Evolutionary conservation across 2,329 filamentous ascomycete species (phyloP).

Genomic region (Aspergillus spinulosporus): DNA sequence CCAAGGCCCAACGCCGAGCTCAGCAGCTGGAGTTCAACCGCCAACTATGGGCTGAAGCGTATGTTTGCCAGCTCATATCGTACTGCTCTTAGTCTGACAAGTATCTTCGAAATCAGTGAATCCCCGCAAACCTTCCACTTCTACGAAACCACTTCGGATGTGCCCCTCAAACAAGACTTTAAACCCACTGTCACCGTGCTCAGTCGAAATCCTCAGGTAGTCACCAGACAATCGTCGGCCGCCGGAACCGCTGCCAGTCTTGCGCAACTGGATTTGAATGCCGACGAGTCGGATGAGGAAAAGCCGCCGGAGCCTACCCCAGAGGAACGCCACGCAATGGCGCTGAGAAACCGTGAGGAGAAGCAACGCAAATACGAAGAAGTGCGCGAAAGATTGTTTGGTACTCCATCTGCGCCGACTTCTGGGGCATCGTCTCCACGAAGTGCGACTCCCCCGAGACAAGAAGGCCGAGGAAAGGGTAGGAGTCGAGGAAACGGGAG

Average conservation of each 20-base stretch:
- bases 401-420: slow-evolving; percentile 50
- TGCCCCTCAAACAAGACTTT: slow-evolving; percentile 69
- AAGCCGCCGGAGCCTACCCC: slow-evolving; percentile 66
- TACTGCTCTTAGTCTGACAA: not conserved
- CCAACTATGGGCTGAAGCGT: slow-evolving; percentile 88
- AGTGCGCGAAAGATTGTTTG: slow-evolving; percentile 83
- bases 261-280: slow-evolving; percentile 49
- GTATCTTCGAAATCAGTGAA: slow-evolving; percentile 56
- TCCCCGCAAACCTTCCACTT: slow-evolving; percentile 73
- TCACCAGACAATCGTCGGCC: slow-evolving; percentile 55
- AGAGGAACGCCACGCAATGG: slow-evolving; percentile 75
- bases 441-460: slow-evolving; percentile 59
- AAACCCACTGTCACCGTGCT: slow-evolving; percentile 82
- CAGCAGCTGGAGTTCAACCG: slow-evolving; percentile 81
- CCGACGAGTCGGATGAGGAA: slow-evolving; percentile 64
- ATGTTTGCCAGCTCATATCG: slow-evolving; percentile 26
- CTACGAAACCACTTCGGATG: slow-evolving; percentile 63
- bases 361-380: slow-evolving; percentile 90
- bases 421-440: slow-evolving; percentile 64
- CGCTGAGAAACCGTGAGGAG: slow-evolving; percentile 78
- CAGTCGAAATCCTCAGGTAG: slow-evolving; percentile 70
- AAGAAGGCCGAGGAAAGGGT: slow-evolving; percentile 45
- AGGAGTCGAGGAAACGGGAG: slow-evolving; percentile 54
- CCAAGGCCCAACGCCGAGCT: slow-evolving; percentile 74
- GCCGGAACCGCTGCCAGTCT: slow-evolving; percentile 47